These are phyloP conservation scores for Trichoderma brevicompactum DNA, from an alignment of 2,329 filamentous ascomycete genomes.

Conservation along the genomic window DNA sequence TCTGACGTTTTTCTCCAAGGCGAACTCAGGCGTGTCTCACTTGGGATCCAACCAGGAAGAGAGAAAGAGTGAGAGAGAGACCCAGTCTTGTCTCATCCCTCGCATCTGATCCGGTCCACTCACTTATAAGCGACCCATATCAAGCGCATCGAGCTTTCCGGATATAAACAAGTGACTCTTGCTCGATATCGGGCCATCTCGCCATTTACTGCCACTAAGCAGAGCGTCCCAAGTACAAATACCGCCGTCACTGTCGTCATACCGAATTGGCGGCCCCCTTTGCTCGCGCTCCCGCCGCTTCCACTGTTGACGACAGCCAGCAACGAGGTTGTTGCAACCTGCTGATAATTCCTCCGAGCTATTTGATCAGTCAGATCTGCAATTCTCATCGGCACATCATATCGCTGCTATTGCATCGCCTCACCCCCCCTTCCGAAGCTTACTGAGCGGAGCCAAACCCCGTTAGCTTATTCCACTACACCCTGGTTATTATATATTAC, in stretches of 20 bases:
- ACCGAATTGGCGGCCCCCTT: neutral
- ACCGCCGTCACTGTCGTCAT: neutral
- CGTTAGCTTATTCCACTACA: constrained; percentile 13
- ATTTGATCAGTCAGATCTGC: constrained; percentile 2
- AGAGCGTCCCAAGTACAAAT: neutral
- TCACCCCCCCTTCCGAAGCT: constrained; percentile 2
- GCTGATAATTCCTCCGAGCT: neutral
- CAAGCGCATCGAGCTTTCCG: neutral
- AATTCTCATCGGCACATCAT: neutral
- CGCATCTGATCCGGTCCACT: constrained; percentile 19
- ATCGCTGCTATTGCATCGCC: neutral
- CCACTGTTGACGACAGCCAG: neutral
- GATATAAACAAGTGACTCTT: neutral
- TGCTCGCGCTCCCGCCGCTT: neutral
- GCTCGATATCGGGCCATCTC: neutral
- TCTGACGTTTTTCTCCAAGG: constrained; percentile 1
- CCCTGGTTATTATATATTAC: constrained; percentile 4
- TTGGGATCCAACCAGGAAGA: neutral
- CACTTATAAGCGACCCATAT: constrained; percentile 10
- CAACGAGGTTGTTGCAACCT: neutral
- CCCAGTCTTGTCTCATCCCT: constrained; percentile 11
- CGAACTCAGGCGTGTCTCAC: constrained; percentile 9
- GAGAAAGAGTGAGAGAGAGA: neutral
- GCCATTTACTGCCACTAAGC: neutral
- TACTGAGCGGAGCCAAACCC: constrained; percentile 20